These are phyloP conservation scores for Luzula sylvatica DNA, from an alignment of 176 grass and related monocot genomes.

Conservation along the genomic window DNA sequence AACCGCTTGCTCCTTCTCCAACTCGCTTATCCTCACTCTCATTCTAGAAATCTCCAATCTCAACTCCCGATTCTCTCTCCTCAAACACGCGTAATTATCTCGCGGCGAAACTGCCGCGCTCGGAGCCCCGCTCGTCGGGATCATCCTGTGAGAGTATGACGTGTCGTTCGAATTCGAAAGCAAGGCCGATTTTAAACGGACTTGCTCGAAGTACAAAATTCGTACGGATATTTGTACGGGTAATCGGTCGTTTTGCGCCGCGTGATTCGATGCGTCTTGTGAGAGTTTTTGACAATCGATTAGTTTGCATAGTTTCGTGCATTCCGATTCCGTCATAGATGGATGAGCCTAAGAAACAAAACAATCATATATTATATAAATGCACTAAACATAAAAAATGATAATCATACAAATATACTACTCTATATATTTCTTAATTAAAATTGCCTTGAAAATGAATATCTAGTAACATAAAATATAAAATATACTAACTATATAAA, in stretches of 20 bases:
- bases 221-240: slow-evolving; percentile 34
- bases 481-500: too few relatives aligned
- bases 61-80: slow-evolving; percentile 81
- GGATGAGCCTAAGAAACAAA: slow-evolving; percentile 50
- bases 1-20: slow-evolving; percentile 67
- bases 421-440: too few relatives aligned
- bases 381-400: too few relatives aligned
- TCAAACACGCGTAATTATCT: slow-evolving; percentile 73
- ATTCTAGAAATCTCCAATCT: slow-evolving; percentile 78
- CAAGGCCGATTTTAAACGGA: slow-evolving; percentile 32
- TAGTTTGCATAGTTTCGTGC: slow-evolving; percentile 44
- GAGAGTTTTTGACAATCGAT: slow-evolving; percentile 47
- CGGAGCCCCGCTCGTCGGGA: slow-evolving; percentile 36
- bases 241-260: slow-evolving; percentile 38
- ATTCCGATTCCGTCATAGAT: slow-evolving; percentile 76
- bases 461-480: too few relatives aligned
- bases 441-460: too few relatives aligned
- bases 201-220: slow-evolving; percentile 34
- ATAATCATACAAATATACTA: too few relatives aligned
- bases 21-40: slow-evolving; percentile 63
- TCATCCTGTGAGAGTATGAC: slow-evolving; percentile 37
- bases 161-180: slow-evolving; percentile 13
- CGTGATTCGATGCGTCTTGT: slow-evolving; percentile 37
- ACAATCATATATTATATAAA: too few relatives aligned
- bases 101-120: slow-evolving; percentile 50